Evolutionary conservation across 176 grass and related monocot genomes (phyloP), one percentile per base, ranked within the genome.

Genomic region (Triticum dicoccoides): DNA sequence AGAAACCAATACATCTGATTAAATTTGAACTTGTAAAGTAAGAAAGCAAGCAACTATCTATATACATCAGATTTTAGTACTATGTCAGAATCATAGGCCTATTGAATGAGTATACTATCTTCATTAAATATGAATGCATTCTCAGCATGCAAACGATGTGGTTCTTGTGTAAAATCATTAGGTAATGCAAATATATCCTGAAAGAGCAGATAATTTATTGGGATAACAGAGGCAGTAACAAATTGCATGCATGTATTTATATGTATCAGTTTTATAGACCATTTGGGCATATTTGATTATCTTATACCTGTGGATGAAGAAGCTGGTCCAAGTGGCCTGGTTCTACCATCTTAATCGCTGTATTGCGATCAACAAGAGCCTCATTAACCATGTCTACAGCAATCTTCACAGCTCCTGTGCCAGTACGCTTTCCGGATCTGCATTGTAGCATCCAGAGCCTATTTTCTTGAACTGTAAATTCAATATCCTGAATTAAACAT

Each of bases 381-480:
- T 99, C 97, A 23, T 66, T 83, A 49, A 97, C 92, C 89, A 99
- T 88, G 86, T 99, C 97, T 29, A 97, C 97, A 8, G 97, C 97
- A 83, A 99, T 99, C 85, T 90, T 93, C 13, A 99, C 90, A 63
- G 97, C 97, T 5, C 94, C 92, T 87, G 88, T 75, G 14, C 97
- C 97, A 8, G 97, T 99, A 39, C 97, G 90, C 75, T 99, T 99
- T n/a, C 97, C 97, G 21, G 61, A 13, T 85, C 97, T 96, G 80
- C 97, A 99, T 69, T 99, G 97, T 23, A 99, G 92, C 97, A 99
- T 99, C 97, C 97, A 99, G 10, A 99, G 87, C 80, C 97, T 99
- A 56, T 93, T 99, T 82, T 99, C 94, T 70, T 99, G 97, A 68
- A 99, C 97, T 38, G 97, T 99, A 10, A 97, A 97, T 58, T 99